Evolutionary conservation across 2,329 filamentous ascomycete species (phyloP).

Genomic region (Aspergillus sp.): DNA sequence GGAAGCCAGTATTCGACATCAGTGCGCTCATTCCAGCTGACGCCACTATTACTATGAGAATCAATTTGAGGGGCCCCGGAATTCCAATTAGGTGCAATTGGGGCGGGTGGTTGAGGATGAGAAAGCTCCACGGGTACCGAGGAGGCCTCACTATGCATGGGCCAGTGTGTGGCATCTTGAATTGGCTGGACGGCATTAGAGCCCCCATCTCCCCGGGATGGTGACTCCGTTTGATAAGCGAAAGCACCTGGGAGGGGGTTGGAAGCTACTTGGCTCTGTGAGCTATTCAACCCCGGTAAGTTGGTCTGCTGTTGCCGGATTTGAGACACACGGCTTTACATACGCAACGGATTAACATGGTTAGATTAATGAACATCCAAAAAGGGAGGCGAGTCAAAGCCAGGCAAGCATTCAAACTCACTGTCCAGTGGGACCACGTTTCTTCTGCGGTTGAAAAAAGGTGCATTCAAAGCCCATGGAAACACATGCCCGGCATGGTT

Average conservation of each 20-base stretch:
- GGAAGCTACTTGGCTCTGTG: slow-evolving; percentile 17
- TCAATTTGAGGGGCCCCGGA: slow-evolving; percentile 25
- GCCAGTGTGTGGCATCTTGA: slow-evolving; percentile 25
- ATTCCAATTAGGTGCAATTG: slow-evolving; percentile 27
- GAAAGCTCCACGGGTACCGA: slow-evolving; percentile 27
- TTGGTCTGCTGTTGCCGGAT: slow-evolving; percentile 39
- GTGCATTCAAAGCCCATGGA: slow-evolving; percentile 44
- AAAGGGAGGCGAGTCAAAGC: neutral
- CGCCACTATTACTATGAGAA: slow-evolving; percentile 21
- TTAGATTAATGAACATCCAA: neutral
- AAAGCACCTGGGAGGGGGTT: slow-evolving; percentile 22
- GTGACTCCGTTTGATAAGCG: slow-evolving; percentile 26
- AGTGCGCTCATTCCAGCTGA: slow-evolving; percentile 31
- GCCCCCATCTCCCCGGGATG: slow-evolving; percentile 22
- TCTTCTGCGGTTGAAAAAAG: slow-evolving; percentile 46
- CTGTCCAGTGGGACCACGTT: slow-evolving; percentile 42
- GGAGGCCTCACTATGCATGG: slow-evolving; percentile 21
- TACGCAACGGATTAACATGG: neutral
- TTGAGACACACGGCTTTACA: slow-evolving; percentile 38
- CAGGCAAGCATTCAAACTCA: slow-evolving; percentile 26
- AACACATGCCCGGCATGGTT: slow-evolving; percentile 42
- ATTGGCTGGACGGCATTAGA: slow-evolving; percentile 16
- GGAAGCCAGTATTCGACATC: slow-evolving; percentile 40
- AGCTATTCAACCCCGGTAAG: slow-evolving; percentile 17
- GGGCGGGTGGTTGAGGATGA: slow-evolving; percentile 19